Conservation (phyloP, 75 land plant genomes). For the Sequoiadendron giganteum region DNA sequence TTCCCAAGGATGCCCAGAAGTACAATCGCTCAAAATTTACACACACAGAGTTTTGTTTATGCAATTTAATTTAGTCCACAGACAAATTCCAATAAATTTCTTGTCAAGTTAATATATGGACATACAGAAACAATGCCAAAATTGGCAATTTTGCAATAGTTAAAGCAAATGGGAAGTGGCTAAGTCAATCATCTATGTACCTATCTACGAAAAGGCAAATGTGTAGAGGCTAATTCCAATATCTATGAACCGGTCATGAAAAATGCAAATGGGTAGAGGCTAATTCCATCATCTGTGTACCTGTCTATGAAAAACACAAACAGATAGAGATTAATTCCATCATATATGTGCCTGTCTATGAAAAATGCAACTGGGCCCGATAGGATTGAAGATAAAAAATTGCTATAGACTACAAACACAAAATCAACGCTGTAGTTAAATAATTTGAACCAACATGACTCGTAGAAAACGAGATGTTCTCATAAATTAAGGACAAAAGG, state of each 20-base stretch:
- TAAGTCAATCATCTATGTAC: constrained; percentile 11
- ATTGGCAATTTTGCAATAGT: not conserved
- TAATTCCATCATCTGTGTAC: constrained; percentile 2
- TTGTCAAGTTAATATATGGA: not conserved
- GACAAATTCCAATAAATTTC: not conserved
- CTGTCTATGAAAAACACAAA: constrained; percentile 29
- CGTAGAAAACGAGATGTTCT: not conserved
- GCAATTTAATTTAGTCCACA: not conserved
- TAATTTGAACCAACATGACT: not conserved
- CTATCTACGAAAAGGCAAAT: constrained; percentile 15
- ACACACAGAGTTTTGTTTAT: no score
- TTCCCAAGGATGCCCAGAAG: no score
- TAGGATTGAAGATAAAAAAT: constrained; percentile 36
- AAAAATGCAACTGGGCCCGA: constrained; percentile 42
- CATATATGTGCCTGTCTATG: constrained; percentile 28
- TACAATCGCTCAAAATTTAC: no score
- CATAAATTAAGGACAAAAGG: constrained; percentile 30
- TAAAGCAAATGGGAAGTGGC: not conserved
- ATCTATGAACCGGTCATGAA: constrained; percentile 36
- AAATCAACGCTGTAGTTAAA: not conserved
- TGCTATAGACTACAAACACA: constrained; percentile 42
- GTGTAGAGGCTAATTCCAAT: not conserved
- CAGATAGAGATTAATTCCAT: not conserved
- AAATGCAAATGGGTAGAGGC: constrained; percentile 24
- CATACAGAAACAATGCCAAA: not conserved